phyloP scores from a whole-genome alignment of 139 green algal species.

The Gonium pectorale region DNA sequence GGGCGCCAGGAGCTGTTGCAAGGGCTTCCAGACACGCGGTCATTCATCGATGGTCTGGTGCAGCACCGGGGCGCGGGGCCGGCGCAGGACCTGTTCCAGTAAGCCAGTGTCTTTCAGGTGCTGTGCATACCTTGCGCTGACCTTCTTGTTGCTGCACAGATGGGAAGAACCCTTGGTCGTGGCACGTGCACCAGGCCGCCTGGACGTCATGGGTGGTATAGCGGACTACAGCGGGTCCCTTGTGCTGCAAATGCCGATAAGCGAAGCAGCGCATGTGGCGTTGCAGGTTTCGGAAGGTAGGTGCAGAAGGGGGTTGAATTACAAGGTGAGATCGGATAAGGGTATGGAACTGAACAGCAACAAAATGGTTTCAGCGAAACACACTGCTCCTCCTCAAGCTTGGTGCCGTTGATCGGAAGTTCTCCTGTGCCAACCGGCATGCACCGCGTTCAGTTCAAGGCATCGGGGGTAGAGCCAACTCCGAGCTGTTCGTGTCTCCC shows the following conservation, averaged over 20 bases:
- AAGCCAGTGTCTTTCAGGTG: background rate
- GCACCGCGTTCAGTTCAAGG: too few species aligned
- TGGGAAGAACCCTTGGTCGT: slow-evolving; percentile 61
- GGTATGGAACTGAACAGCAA: too few species aligned
- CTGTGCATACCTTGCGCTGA: too few species aligned
- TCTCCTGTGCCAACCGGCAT: too few species aligned
- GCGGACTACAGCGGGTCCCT: slow-evolving; percentile 94
- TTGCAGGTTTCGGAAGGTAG: background rate
- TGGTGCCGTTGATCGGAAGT: too few species aligned
- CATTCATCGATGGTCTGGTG: slow-evolving; percentile 1
- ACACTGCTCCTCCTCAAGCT: too few species aligned
- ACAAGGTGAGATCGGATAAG: too few species aligned
- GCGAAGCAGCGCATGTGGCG: slow-evolving; percentile 81
- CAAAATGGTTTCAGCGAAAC: too few species aligned
- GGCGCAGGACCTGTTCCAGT: slow-evolving; percentile 12
- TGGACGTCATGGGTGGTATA: slow-evolving; percentile 99
- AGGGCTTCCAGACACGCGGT: background rate
- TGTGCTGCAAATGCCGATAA: slow-evolving; percentile 92
- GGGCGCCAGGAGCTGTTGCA: background rate
- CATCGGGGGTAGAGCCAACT: too few species aligned
- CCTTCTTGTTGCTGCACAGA: background rate
- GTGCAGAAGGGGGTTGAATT: too few species aligned
- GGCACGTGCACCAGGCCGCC: slow-evolving; percentile 86
- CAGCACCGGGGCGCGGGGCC: background rate
- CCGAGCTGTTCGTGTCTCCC: too few species aligned